Evolutionary conservation across 2,329 filamentous ascomycete genomes (phyloP), one percentile per base, ranked within the genome.

Genomic region (Exutisphaerella laricina): DNA sequence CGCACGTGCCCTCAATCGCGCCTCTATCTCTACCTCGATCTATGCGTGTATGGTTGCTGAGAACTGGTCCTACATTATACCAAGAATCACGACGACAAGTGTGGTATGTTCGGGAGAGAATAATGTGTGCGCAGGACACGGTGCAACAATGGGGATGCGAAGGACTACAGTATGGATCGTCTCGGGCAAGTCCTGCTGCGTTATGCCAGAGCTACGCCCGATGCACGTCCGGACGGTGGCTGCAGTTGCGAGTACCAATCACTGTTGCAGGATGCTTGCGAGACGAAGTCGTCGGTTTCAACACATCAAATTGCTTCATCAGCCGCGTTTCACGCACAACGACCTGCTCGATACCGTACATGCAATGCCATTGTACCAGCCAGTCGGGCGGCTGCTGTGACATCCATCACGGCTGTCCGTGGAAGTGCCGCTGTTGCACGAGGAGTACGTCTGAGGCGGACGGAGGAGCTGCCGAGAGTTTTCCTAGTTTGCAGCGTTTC

Each of bases 201-300:
- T 14, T 31, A n/a, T 13, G 9, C 30, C 13, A 18, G 30, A 33
- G 30, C 30, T 33, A 33, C 16, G 30, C 17, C 17, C 16, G 16
- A 18, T 33, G 14, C 20, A 18, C 30, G 20, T 17, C 7, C 3
- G 14, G 13, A 18, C 16, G 16, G 20, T 33, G 14, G 30, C 30
- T 33, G 30, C 30, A 33, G 13, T 33, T 9, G 18, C 33, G 25
- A 17, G 34, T 20, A 31, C 41, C 41, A 43, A 43, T 38, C 25
- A 38, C 8, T 20, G 13, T 18, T 16, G 7, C 20, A 20, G 14
- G 5, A 30, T 17, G 25, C 23, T 18, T 30, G 25, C 13, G 21
- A 14, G 4, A 29, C 13, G n/a, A 9, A 33, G 14, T 33, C 30
- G 30, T 33, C 7, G 23, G 14, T 29, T 39, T 39, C 36, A 39